Evolutionary conservation across 2,329 filamentous ascomycete species (phyloP).

Genomic region (Aspergillus cejpii): DNA sequence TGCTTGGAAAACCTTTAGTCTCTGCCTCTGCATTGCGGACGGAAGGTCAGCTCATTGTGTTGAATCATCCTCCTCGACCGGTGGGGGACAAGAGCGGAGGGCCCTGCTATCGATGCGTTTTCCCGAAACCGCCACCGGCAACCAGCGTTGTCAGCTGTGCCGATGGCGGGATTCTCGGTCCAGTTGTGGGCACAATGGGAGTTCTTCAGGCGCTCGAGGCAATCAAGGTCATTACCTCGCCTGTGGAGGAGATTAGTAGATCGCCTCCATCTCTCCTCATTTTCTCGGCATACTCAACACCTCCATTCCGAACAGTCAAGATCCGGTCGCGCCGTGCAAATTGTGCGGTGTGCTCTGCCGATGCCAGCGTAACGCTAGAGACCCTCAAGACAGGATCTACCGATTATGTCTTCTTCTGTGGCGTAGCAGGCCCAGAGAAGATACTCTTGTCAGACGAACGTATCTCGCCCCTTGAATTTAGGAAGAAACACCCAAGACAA

Average conservation of each 20-base stretch:
- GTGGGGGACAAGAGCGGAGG: conserved; percentile 56
- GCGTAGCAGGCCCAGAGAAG: conserved; percentile 50
- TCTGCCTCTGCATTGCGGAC: conserved; percentile 84
- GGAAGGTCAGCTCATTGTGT: conserved; percentile 81
- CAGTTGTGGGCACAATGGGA: conserved; percentile 89
- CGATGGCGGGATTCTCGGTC: conserved; percentile 86
- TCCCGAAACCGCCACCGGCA: conserved; percentile 76
- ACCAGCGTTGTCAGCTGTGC: conserved; percentile 79
- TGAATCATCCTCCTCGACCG: conserved; percentile 69
- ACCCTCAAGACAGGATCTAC: conserved; percentile 59
- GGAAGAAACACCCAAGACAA: conserved; percentile 14
- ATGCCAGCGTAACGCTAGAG: conserved; percentile 56
- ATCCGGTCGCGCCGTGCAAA: conserved; percentile 62
- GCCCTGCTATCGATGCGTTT: conserved; percentile 91
- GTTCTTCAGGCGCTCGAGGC: conserved; percentile 85
- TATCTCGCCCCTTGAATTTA: conserved; percentile 59
- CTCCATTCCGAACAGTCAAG: conserved; percentile 64
- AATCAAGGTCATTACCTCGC: conserved; percentile 66
- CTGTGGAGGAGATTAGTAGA: conserved; percentile 19
- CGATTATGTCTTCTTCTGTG: conserved; percentile 85
- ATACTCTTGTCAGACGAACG: conserved; percentile 59
- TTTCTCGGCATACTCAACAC: conserved; percentile 40
- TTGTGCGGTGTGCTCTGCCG: conserved; percentile 69
- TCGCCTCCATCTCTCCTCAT: conserved; percentile 35
- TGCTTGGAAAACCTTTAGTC: conserved; percentile 70